These are phyloP conservation scores for Pinus tabuliformis DNA, from an alignment of 75 land plant species.

Conservation along the genomic window DNA sequence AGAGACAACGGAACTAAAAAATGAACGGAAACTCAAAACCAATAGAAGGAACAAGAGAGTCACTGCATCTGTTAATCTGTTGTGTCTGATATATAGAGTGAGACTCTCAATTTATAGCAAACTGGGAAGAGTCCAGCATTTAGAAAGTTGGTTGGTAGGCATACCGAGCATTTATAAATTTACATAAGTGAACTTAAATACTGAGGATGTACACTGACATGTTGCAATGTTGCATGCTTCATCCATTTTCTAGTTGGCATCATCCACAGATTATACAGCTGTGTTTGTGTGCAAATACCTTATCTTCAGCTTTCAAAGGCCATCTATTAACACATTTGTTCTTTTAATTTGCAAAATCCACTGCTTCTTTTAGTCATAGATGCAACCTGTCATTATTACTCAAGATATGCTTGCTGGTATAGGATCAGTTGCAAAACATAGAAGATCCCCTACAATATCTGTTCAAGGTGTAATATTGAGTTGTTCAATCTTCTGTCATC, in stretches of 20 bases:
- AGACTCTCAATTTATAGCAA: no score
- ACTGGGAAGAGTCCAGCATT: no score
- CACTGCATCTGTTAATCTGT: no score
- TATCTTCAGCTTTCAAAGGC: background rate
- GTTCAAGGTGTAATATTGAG: background rate
- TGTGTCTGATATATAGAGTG: no score
- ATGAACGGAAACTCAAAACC: no score
- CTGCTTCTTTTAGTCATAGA: background rate
- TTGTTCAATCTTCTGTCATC: background rate
- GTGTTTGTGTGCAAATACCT: background rate
- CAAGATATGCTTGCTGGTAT: background rate
- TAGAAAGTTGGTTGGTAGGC: no score
- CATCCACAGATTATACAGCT: background rate
- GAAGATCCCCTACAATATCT: background rate
- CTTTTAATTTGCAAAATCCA: background rate
- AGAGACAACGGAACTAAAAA: no score
- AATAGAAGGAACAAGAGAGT: no score
- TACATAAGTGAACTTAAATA: background rate
- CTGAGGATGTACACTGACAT: no score
- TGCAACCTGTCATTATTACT: background rate
- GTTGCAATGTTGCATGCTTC: background rate
- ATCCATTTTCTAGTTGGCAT: background rate
- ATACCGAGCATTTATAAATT: no score
- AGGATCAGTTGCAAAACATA: background rate
- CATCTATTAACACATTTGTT: background rate